A percentile compares a stretch with the other conserved stretches of the same genome.
These are phyloP conservation scores for Backusella westeae DNA, from an alignment of 192 early-diverging fungal species.

Conservation along the genomic window DNA sequence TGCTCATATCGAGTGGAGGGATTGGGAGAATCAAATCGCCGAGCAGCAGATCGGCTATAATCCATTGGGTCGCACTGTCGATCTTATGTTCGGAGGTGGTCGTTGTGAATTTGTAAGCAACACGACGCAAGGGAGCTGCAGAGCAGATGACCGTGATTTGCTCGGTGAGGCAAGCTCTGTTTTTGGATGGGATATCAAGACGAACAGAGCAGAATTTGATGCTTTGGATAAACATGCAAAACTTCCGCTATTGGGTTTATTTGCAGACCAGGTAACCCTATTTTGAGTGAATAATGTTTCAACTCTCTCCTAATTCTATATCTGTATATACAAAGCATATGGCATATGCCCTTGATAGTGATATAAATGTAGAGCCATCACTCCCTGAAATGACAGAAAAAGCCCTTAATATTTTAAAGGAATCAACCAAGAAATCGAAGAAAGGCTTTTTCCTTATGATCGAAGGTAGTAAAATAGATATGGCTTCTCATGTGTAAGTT, in stretches of 20 bases:
- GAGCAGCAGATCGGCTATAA: constrained; percentile 88
- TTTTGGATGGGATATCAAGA: constrained; percentile 56
- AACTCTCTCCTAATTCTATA: not conserved
- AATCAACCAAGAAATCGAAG: constrained; percentile 46
- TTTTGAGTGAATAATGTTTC: not conserved
- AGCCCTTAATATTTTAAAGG: constrained; percentile 68
- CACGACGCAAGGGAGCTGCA: constrained; percentile 60
- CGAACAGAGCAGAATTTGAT: not conserved
- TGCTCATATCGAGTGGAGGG: constrained; percentile 76
- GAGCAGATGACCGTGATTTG: constrained; percentile 72
- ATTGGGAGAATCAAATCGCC: constrained; percentile 86
- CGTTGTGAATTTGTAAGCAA: constrained; percentile 83
- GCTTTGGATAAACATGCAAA: not conserved
- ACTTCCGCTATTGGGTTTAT: not conserved
- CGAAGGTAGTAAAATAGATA: constrained; percentile 93
- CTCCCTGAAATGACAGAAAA: constrained; percentile 81
- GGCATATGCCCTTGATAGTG: constrained; percentile 88
- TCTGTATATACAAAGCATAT: constrained; percentile 59
- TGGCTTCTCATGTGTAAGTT: constrained; percentile 83
- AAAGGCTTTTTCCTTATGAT: constrained; percentile 96
- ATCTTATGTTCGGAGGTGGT: constrained; percentile 93
- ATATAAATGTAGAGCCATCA: constrained; percentile 64
- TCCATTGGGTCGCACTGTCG: constrained; percentile 76
- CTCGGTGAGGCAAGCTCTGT: constrained; percentile 50
- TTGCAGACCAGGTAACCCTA: not conserved